Evolutionary conservation across 2,329 filamentous ascomycete species (phyloP), one percentile per base, ranked within the genome.

Genomic region (Gnomoniopsis smithogilvyi): DNA sequence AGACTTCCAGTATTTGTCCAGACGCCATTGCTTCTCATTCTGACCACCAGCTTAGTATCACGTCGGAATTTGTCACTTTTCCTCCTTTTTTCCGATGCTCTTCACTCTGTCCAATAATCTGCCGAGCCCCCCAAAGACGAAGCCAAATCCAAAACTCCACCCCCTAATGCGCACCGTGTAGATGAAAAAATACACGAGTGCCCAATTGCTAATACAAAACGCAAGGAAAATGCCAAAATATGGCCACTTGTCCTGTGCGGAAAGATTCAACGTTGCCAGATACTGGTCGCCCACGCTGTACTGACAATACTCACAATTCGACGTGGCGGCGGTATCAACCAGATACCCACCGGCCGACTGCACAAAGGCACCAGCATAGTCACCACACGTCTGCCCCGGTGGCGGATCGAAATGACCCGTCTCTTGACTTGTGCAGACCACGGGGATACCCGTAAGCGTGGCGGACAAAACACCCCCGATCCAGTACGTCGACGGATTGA

Each of bases 401-500:
- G 88, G 88, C 0, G 86, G 73, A 1, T 73, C 67, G 68, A 90
- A 90, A 17, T 26, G 55, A 11, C 58, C 61, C 33, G 61, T 60
- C 55, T 63, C 61, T 19, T 36, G 45, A 6, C 38, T 1, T 2
- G 54, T 51, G 24, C 61, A 63, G 34, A 26, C 14, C 3, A 63
- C 55, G 0, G 54, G 54, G 6, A 43, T 8, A 6, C 17, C 38
- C 2, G 34, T 36, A 1, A 92, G 74, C 0, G 86, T 85, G 6
- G 85, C 83, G 0, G 86, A 80, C 3, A 92, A 78, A 12, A 91
- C 80, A 55, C 89, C 89, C 48, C 85, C 82, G 56, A 92, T 84
- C 84, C 87, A 89, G 75, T 87, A 92, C 0, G 87, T 90, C 0
- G 80, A 79, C 0, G 88, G 88, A 68, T 88, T 90, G 64, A 87